Base-by-base conservation (phyloP, 768 basidiomycete species). In the Mycena latifolia region DNA sequence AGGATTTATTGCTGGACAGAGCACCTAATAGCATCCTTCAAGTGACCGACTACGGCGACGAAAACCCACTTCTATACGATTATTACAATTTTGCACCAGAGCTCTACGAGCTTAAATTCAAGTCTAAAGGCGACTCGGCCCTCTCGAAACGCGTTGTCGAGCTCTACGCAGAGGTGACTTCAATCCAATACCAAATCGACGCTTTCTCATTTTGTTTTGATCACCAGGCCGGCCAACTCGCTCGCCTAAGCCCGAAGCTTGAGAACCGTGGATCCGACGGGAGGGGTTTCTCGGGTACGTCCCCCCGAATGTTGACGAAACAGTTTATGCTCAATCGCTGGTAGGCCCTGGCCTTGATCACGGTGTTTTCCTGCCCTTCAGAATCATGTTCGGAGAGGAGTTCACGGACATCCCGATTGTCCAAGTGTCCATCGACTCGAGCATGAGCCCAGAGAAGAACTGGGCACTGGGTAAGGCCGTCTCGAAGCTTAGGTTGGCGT, bases 341-440 rank as follows among this genome's bases (percentile, higher is more conserved):
- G 51, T 71, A 50, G 90, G 89, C 0, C 85, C 90, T 0, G 92
- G 92, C 7, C 76, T 93, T 0, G 92, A 93, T 72, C 92, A 93
- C 71, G 93, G 93, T 27, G 91, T 93, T 50, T 94, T 94, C 74
- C 80, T 94, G 12, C 93, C 93, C 2, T 93, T 94, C 81, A 81
- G 83, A 47, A 74, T 90, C 64, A 94, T 94, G 92, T 93, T 94
- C 71, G 90, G 90, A 9, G 43, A 82, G 67, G 46, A 17, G 37
- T 18, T 39, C 14, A 18, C 37, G 37, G 37, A 39, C 37, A 39
- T 39, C 37, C 37, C 37, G 37, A 39, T 39, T 14, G 85, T 93
- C 22, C 84, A 93, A 77, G 89, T 86, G 2, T 89, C 88, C 37
- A 89, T 93, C 43, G 37, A 92, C 67, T 78, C 82, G 12, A 86